Conservation (phyloP, 371 early-diverging fungal species). For the Syncephalastrum contaminatum region DNA sequence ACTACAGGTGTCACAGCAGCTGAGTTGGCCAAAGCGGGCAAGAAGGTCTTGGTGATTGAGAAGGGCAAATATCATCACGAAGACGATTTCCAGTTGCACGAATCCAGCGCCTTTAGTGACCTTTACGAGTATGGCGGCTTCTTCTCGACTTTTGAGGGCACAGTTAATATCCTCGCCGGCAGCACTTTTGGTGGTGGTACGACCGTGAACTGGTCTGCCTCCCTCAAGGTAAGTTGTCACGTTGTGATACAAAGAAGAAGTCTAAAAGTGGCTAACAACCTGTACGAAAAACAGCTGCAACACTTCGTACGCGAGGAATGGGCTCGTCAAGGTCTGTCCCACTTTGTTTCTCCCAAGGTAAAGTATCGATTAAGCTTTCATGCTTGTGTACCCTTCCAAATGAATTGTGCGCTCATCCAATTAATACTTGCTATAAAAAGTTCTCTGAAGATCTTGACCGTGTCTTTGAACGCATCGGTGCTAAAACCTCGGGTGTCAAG, state of each 20-base stretch:
- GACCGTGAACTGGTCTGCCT: constrained; percentile 62
- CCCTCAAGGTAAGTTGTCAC: constrained; percentile 50
- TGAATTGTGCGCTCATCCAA: background rate
- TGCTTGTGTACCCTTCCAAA: background rate
- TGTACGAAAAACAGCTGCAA: constrained; percentile 12
- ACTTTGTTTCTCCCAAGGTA: constrained; percentile 54
- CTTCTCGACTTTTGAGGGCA: constrained; percentile 42
- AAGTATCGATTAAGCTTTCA: background rate
- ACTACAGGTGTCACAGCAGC: constrained; percentile 60
- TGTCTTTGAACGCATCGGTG: constrained; percentile 57
- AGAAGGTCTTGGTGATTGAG: constrained; percentile 73
- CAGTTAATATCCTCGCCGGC: constrained; percentile 58
- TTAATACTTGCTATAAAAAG: constrained; percentile 6
- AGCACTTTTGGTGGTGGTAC: constrained; percentile 60
- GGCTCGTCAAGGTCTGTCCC: constrained; percentile 61
- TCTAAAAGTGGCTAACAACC: background rate
- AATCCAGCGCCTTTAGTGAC: constrained; percentile 42
- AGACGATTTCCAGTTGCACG: constrained; percentile 48
- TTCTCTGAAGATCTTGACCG: constrained; percentile 48
- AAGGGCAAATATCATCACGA: constrained; percentile 65
- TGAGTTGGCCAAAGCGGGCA: constrained; percentile 67
- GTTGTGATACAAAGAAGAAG: background rate
- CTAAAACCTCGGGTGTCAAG: constrained; percentile 47
- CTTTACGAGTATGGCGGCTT: constrained; percentile 55
- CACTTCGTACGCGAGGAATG: constrained; percentile 70